Conservation (phyloP, 164 flowering plant genomes). For the Dillenia turbinata region DNA sequence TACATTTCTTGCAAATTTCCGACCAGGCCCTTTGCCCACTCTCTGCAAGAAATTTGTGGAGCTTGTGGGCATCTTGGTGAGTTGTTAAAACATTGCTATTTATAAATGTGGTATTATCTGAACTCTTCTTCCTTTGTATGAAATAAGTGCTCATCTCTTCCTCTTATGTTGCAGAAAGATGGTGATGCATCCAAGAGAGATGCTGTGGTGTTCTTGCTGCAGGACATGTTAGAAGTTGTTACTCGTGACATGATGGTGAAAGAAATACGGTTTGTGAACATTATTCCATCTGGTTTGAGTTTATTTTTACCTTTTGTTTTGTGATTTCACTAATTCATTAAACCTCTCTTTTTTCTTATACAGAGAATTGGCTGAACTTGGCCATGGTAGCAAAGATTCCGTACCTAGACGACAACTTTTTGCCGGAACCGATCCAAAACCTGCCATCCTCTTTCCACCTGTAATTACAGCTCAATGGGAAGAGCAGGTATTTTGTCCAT, state of each 20-base stretch:
- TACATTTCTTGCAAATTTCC: conserved; percentile 75
- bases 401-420: conserved; percentile 78
- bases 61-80: conserved; percentile 81
- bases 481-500: conserved; percentile 60
- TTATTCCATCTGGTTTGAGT: background rate
- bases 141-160: background rate
- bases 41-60: conserved; percentile 80
- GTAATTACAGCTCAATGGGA: conserved; percentile 87
- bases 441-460: conserved; percentile 80
- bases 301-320: background rate
- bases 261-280: conserved; percentile 70
- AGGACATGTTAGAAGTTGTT: conserved; percentile 97
- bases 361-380: conserved; percentile 89
- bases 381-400: conserved; percentile 76
- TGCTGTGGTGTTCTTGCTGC: conserved; percentile 71
- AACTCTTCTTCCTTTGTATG: background rate
- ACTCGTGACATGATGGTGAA: conserved; percentile 99
- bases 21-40: conserved; percentile 62
- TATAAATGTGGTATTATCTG: background rate
- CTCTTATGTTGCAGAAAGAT: conserved; percentile 63
- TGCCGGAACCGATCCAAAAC: conserved; percentile 68
- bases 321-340: background rate
- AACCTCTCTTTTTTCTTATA: conserved; percentile 6
- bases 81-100: conserved; percentile 17
- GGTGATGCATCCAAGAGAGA: conserved; percentile 56